phyloP scores from a whole-genome alignment of 2,329 filamentous ascomycete genomes.

The Fusarium coicis region DNA sequence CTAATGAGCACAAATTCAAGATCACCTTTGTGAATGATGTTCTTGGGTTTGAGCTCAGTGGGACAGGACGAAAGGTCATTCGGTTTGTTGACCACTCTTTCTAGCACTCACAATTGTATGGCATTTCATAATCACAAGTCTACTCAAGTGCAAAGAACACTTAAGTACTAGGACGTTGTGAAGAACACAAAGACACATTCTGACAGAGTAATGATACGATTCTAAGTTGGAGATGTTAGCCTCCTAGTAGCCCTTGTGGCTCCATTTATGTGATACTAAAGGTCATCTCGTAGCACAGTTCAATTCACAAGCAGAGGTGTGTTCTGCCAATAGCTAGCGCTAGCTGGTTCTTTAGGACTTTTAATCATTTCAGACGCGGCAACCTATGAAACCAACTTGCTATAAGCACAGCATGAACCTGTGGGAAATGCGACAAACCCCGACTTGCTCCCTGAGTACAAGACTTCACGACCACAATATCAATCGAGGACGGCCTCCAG shows the following conservation, averaged over 20 bases:
- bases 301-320: not conserved
- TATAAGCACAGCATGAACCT: not conserved
- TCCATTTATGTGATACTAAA: not conserved
- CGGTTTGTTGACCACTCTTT: slow-evolving; percentile 43
- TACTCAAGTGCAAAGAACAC: not conserved
- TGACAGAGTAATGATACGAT: too few relatives aligned
- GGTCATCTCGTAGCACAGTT: too few relatives aligned
- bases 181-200: not conserved
- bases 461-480: not conserved
- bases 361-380: not conserved
- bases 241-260: not conserved
- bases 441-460: too few relatives aligned
- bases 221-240: not conserved
- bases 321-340: not conserved
- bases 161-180: not conserved
- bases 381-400: not conserved
- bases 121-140: fast-evolving
- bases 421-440: too few relatives aligned
- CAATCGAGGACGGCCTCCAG: not conserved
- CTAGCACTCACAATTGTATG: not conserved
- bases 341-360: not conserved
- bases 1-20: slow-evolving; percentile 46
- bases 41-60: slow-evolving; percentile 42
- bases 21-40: slow-evolving; percentile 51
- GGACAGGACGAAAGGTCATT: slow-evolving; percentile 43